Percentiles rank a stretch among this genome's conserved stretches.
Conservation (phyloP, 129 eudicot species). For the Tagetes patula region DNA sequence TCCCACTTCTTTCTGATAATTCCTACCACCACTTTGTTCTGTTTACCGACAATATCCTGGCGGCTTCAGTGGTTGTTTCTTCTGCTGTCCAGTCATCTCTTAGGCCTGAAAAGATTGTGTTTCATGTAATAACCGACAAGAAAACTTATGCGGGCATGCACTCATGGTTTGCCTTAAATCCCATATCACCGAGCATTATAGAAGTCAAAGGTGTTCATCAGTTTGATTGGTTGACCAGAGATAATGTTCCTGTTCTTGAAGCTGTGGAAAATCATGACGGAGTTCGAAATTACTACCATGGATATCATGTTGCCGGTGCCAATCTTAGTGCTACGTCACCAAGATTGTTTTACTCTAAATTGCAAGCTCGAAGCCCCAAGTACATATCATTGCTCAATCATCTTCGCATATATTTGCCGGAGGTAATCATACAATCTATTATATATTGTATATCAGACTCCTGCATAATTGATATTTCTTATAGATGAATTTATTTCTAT, state of each 20-base stretch:
- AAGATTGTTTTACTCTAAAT: slow-evolving; percentile 74
- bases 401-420: slow-evolving; percentile 94
- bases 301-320: slow-evolving; percentile 75
- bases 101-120: slow-evolving; percentile 75
- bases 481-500: not conserved
- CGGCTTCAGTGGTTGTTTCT: slow-evolving; percentile 95
- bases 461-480: not conserved
- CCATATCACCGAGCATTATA: slow-evolving; percentile 72
- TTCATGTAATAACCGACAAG: slow-evolving; percentile 96
- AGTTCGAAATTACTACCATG: slow-evolving; percentile 79
- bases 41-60: slow-evolving; percentile 87
- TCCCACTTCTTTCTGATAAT: slow-evolving; percentile 87
- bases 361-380: slow-evolving; percentile 95
- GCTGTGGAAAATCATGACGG: slow-evolving; percentile 79
- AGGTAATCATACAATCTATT: slow-evolving; percentile 47
- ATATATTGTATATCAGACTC: not conserved
- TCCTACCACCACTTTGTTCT: slow-evolving; percentile 72
- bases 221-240: slow-evolving; percentile 95
- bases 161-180: slow-evolving; percentile 94
- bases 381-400: slow-evolving; percentile 94
- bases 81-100: slow-evolving; percentile 74
- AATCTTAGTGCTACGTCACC: slow-evolving; percentile 84
- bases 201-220: slow-evolving; percentile 98
- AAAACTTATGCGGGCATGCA: slow-evolving; percentile 99
- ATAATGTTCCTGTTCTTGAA: slow-evolving; percentile 95